Evolutionary conservation across 352 stramenopile genomes (phyloP).

Genomic region (Saprolegnia diclina): DNA sequence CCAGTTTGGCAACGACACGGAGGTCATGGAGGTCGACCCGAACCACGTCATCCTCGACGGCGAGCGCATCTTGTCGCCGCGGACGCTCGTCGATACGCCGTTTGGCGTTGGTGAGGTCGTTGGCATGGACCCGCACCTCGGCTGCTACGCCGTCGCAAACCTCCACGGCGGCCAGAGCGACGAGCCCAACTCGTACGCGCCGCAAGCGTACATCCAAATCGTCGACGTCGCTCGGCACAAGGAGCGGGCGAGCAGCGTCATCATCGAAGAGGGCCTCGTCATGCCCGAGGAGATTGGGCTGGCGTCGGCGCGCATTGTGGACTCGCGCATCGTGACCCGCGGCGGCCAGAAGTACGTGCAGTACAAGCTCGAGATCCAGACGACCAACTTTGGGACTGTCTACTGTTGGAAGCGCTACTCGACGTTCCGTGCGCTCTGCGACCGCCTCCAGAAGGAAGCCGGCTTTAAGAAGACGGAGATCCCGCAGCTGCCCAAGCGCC

Average conservation of each 20-base stretch:
- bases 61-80: slow-evolving; percentile 77
- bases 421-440: slow-evolving; percentile 79
- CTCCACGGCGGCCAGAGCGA: slow-evolving; percentile 61
- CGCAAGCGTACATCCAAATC: slow-evolving; percentile 78
- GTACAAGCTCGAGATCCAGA: slow-evolving; percentile 86
- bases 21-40: slow-evolving; percentile 65
- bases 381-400: slow-evolving; percentile 82
- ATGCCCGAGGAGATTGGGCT: slow-evolving; percentile 79
- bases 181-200: slow-evolving; percentile 37
- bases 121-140: slow-evolving; percentile 78
- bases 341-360: slow-evolving; percentile 86
- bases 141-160: slow-evolving; percentile 85
- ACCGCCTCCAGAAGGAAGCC: slow-evolving; percentile 80
- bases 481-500: slow-evolving; percentile 72
- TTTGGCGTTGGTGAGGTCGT: slow-evolving; percentile 80
- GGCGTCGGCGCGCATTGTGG: slow-evolving; percentile 73
- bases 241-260: slow-evolving; percentile 69
- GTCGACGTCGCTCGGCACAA: slow-evolving; percentile 61
- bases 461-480: slow-evolving; percentile 80
- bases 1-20: slow-evolving; percentile 46
- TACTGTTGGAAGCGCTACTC: slow-evolving; percentile 87
- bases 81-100: slow-evolving; percentile 78
- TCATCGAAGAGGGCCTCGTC: slow-evolving; percentile 40
- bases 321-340: slow-evolving; percentile 77
- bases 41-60: slow-evolving; percentile 74